Evolutionary conservation across 2,329 filamentous ascomycete genomes (phyloP).

Genomic region (Verticillium klebahnii): DNA sequence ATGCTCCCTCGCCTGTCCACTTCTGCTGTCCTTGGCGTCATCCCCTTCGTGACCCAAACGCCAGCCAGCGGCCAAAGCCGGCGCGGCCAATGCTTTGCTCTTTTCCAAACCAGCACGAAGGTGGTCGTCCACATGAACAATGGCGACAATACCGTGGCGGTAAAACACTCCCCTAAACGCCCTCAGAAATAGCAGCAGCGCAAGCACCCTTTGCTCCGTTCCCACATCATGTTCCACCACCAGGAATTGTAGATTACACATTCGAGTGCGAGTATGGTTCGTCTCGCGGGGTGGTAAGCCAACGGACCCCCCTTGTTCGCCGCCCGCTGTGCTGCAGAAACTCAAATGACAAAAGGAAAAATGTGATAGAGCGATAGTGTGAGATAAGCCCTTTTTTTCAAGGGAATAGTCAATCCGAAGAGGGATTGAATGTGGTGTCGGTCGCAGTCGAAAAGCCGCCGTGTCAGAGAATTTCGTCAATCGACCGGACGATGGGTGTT

Average conservation of each 20-base stretch:
- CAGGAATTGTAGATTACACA: constrained; percentile 1
- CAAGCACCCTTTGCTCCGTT: background rate
- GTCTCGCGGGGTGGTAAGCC: background rate
- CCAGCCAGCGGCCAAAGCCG: background rate
- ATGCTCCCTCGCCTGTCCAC: background rate
- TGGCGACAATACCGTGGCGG: background rate
- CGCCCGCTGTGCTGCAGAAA: constrained; percentile 2
- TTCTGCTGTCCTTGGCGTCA: background rate
- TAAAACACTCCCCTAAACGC: background rate
- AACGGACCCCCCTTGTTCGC: background rate
- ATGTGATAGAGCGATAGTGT: background rate
- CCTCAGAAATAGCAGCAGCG: background rate
- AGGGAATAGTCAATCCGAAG: background rate
- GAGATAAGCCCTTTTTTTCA: background rate
- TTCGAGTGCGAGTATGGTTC: background rate
- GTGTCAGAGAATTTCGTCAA: constrained; percentile 67
- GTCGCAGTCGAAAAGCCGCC: background rate
- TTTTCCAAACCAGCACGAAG: background rate
- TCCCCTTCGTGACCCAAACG: background rate
- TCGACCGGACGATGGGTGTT: constrained; percentile 71
- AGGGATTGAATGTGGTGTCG: background rate
- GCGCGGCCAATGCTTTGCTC: background rate
- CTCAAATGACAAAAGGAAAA: background rate
- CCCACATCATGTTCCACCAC: background rate
- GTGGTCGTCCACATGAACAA: background rate